Base-by-base conservation (phyloP, 805 yeast species). In the Kuraishia ogatae region DNA sequence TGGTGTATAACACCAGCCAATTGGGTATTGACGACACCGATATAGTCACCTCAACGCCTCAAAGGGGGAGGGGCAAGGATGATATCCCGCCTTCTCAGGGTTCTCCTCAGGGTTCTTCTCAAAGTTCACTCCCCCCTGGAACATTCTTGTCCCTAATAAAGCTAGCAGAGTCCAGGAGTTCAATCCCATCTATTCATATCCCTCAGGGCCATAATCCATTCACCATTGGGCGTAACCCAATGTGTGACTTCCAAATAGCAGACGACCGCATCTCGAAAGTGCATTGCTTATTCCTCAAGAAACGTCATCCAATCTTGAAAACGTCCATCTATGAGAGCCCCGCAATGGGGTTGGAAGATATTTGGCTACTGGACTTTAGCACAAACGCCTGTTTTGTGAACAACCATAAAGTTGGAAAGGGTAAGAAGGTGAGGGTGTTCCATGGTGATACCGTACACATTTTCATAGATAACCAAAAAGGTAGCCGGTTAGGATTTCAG, bases 231-330 rank as follows among this genome's bases (percentile, higher is more conserved):
- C 74, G 98, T 39, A 78, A 80, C 22, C 80, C 76, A 21, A 80
- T 76, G 2, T 80, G 88, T 57, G 83, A 87, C 64, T 77, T 81
- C 39, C 74, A 73, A 49, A 79, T 89, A 19, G 72, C 79, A 35
- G 97, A 92, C 60, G 86, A 79, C 61, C 71, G 97, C 50, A 78
- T 93, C 62, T 92, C 97, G 1, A 88, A 90, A 59, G 75, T 85
- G 1, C 98, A 94, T 68, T 91, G 97, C 67, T 71, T 83, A 29
- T 73, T 93, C 15, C 62, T 76, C 54, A 82, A 82, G 62, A 79
- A 82, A 57, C 74, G 90, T 56, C 89, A 85, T 63, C 83, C 83
- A 0, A 78, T 82, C 2, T 60, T 62, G 8, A 78, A 79, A 15
- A 72, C 74, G 29, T 74, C 82, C 35, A 76, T 84, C 2, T 81